These are phyloP conservation scores for Furcasterigmium sp. DNA, from an alignment of 2,329 filamentous ascomycete genomes.

Conservation along the genomic window DNA sequence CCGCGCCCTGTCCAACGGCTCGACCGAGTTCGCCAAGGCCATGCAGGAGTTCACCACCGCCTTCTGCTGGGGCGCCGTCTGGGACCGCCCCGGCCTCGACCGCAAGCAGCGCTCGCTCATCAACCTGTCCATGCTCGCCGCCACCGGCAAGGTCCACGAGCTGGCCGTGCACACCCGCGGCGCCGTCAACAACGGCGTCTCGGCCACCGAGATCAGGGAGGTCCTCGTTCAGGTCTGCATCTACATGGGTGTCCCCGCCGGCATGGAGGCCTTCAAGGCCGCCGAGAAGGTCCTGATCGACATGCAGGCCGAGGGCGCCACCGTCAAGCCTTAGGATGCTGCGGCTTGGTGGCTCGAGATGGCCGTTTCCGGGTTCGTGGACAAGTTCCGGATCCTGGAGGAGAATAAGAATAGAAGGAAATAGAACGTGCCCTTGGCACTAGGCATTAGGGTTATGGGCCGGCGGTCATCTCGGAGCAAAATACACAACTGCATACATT, in stretches of 20 bases:
- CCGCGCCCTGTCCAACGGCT: constrained; percentile 43
- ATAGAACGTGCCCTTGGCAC: too few relatives aligned
- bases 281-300: constrained; percentile 15
- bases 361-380: background rate
- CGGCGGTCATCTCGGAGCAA: too few relatives aligned
- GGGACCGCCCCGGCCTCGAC: constrained; percentile 55
- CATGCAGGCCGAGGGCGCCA: constrained; percentile 6
- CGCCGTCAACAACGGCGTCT: constrained; percentile 55
- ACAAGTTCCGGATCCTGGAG: too few relatives aligned
- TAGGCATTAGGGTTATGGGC: too few relatives aligned
- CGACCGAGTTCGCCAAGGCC: constrained; percentile 49
- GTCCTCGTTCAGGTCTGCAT: constrained; percentile 37
- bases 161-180: constrained; percentile 55
- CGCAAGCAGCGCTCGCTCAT: constrained; percentile 55
- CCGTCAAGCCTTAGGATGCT: background rate
- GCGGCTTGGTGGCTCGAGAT: background rate
- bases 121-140: constrained; percentile 60
- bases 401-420: too few relatives aligned
- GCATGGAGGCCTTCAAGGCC: constrained; percentile 24
- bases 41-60: constrained; percentile 59
- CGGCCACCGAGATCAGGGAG: constrained; percentile 49
- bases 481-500: too few relatives aligned
- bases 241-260: constrained; percentile 33
- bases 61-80: constrained; percentile 53
- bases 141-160: constrained; percentile 49